Evolutionary conservation across 2,329 filamentous ascomycete genomes (phyloP), one percentile per base, ranked within the genome.

Genomic region (Esteya vermicola): DNA sequence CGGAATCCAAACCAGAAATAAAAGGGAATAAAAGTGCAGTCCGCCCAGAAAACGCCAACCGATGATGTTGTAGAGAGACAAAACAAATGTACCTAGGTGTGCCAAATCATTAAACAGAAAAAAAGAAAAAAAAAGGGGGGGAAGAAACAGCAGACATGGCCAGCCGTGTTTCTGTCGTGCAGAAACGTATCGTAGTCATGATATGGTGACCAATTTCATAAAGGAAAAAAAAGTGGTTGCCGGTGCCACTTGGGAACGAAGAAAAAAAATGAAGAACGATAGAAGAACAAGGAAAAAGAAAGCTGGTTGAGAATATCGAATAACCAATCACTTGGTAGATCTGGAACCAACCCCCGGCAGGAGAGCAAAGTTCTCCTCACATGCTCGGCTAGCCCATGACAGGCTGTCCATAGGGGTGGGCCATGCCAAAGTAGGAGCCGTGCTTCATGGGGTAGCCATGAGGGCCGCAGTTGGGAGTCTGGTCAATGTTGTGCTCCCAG

Each of bases 401-500:
- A 13, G 71, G 57, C 51, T 75, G 72, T 22, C 65, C 62, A 41
- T 71, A 75, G 32, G 54, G 57, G 39, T 68, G 64, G 19, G 61
- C 51, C 36, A 60, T 42, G 20, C 38, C 54, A 44, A 74, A 69
- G 52, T 72, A 74, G 1, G 60, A 52, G 4, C 57, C 51, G 12
- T 64, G 58, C 54, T 71, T 70, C 49, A 45, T 48, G 38, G 55
- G 54, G 9, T 63, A 56, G 9, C 62, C 54, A 16, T 63, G 57
- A 23, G 59, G 52, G 23, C 56, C 47, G 45, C 69, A 75, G 42
- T 55, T 62, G 55, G 69, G 73, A 14, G 33, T 26, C 42, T 72
- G 70, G 7, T 61, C 58, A 22, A 62, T 49, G 33, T 57, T 62
- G 22, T 67, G 61, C 43, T 75, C 70, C 71, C 71, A 75, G 22